Evolutionary conservation across 108 stramenopile species (phyloP).

Genomic region (Nitzschia sp.): DNA sequence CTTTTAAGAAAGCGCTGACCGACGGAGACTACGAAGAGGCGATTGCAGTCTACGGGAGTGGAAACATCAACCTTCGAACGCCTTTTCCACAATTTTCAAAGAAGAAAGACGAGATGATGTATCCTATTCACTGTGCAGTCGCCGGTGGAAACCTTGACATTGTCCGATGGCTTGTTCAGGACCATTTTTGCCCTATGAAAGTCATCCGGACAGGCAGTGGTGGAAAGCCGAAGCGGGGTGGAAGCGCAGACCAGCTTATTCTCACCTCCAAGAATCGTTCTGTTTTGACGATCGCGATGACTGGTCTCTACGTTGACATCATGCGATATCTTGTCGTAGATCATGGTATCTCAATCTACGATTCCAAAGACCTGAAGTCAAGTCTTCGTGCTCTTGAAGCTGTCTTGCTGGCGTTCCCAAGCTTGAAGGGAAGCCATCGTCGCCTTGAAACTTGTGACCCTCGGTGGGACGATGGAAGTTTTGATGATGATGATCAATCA

Average conservation of each 20-base stretch:
- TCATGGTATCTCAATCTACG: slow-evolving; percentile 61
- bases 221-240: slow-evolving; percentile 35
- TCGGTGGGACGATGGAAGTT: slow-evolving; percentile 40
- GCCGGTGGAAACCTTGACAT: slow-evolving; percentile 72
- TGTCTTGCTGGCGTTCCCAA: slow-evolving; percentile 35
- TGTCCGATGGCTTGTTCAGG: slow-evolving; percentile 81
- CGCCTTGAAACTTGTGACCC: slow-evolving; percentile 13
- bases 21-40: slow-evolving; percentile 67
- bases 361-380: slow-evolving; percentile 47
- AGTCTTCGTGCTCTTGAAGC: slow-evolving; percentile 70
- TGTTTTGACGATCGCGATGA: slow-evolving; percentile 75
- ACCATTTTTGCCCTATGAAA: slow-evolving; percentile 77
- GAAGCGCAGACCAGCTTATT: slow-evolving; percentile 38
- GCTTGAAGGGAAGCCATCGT: not conserved
- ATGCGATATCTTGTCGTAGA: slow-evolving; percentile 77
- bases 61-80: slow-evolving; percentile 78
- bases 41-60: slow-evolving; percentile 71
- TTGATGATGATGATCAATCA: slow-evolving; percentile 36
- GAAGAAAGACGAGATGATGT: slow-evolving; percentile 56
- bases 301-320: slow-evolving; percentile 52
- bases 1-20: slow-evolving; percentile 69
- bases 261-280: slow-evolving; percentile 76
- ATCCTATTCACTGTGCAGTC: slow-evolving; percentile 83
- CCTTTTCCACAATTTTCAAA: slow-evolving; percentile 59
- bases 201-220: slow-evolving; percentile 44